A percentile compares a stretch with the other conserved stretches of the same genome.
Evolutionary conservation across 768 basidiomycete genomes (phyloP).

Genomic region (Phylloporus sp.): DNA sequence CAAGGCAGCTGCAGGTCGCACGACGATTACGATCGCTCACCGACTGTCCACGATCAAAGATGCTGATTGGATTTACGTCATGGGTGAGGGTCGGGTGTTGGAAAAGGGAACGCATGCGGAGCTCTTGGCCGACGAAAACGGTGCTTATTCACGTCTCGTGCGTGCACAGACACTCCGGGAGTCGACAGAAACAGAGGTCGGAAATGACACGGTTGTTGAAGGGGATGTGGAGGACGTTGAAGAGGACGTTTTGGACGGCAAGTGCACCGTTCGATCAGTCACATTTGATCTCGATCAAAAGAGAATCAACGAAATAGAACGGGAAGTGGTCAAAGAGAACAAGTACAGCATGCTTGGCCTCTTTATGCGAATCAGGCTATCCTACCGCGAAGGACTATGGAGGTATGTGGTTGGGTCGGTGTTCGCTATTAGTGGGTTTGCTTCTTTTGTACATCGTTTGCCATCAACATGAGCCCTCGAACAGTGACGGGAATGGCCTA

Average conservation of each 20-base stretch:
- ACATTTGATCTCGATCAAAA: constrained; percentile 64
- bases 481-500: too few relatives aligned
- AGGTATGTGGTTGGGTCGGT: constrained; percentile 55
- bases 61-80: constrained; percentile 79
- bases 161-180: constrained; percentile 76
- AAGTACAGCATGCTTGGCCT: constrained; percentile 50
- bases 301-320: constrained; percentile 32
- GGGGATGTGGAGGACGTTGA: constrained; percentile 53
- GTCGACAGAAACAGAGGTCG: too few relatives aligned
- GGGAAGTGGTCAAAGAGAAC: constrained; percentile 30
- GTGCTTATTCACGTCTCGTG: constrained; percentile 73
- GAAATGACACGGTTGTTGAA: constrained; percentile 27
- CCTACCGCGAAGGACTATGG: constrained; percentile 56
- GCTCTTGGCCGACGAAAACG: constrained; percentile 50
- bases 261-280: constrained; percentile 46
- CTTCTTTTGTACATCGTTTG: not conserved
- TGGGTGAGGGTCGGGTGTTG: constrained; percentile 80
- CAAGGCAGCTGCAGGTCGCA: constrained; percentile 74
- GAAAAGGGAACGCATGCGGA: constrained; percentile 77
- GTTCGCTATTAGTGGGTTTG: constrained; percentile 41
- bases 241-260: constrained; percentile 54
- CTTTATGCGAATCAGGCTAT: constrained; percentile 62
- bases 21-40: constrained; percentile 78
- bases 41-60: constrained; percentile 82
- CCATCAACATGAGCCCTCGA: not conserved